phyloP scores from a whole-genome alignment of 495 filamentous ascomycete genomes.

The Aspergillus cavernicola region DNA sequence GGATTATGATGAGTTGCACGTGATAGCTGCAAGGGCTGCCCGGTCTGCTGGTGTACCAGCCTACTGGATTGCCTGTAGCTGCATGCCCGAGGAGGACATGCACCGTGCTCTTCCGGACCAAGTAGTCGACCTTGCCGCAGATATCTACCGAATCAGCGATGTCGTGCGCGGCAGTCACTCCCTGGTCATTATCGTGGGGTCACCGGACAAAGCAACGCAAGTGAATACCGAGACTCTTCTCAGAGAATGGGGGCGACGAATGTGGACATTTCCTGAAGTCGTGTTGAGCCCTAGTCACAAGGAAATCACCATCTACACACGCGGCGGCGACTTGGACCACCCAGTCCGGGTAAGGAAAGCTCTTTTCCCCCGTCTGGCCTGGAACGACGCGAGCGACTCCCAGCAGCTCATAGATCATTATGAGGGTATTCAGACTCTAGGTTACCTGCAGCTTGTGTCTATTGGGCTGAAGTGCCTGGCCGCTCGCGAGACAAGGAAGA shows the following conservation, averaged over 20 bases:
- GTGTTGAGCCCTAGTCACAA: neutral
- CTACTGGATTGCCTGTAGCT: neutral
- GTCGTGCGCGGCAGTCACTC: neutral
- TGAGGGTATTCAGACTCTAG: neutral
- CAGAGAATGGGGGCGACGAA: neutral
- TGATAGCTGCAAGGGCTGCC: neutral
- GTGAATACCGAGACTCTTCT: neutral
- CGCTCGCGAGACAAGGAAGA: neutral
- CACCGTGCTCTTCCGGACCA: neutral
- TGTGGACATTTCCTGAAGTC: neutral
- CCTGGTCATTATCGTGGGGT: neutral
- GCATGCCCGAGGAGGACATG: neutral
- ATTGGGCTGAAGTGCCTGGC: neutral
- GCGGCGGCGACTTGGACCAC: neutral
- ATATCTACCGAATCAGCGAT: neutral
- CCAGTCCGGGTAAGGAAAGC: neutral
- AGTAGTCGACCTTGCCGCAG: neutral
- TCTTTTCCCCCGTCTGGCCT: neutral
- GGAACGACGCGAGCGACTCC: neutral
- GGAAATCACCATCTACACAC: neutral
- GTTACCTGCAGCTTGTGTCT: neutral
- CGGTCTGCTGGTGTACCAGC: neutral
- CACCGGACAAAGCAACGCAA: neutral
- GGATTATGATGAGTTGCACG: neutral
- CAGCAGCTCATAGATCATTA: neutral